Conservation (phyloP, 139 green algal species). For the Bryopsis sp. region DNA sequence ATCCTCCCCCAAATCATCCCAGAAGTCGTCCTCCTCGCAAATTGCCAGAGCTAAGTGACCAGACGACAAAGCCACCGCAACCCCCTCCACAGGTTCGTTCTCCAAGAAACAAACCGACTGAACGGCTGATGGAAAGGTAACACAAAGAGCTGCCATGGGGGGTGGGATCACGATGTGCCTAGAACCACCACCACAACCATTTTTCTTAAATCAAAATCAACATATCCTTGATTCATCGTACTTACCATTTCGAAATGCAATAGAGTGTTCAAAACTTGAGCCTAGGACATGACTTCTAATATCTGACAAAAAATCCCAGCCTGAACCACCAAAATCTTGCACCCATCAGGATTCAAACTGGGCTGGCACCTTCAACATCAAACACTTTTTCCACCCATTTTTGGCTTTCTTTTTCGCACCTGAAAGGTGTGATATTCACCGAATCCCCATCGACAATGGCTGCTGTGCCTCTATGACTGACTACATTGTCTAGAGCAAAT, state of each 20-base stretch:
- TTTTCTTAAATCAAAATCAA: constrained; percentile 10
- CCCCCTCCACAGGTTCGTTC: constrained; percentile 4
- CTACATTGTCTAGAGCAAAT: constrained; percentile 25
- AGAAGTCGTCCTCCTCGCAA: constrained; percentile 51
- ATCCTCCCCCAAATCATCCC: constrained; percentile 52
- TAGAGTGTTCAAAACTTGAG: too few relatives aligned
- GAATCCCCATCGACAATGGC: constrained; percentile 73
- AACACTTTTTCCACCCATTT: too few relatives aligned
- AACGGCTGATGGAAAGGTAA: constrained; percentile 27
- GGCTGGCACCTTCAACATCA: too few relatives aligned
- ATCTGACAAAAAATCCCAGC: too few relatives aligned
- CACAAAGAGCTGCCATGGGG: constrained; percentile 56
- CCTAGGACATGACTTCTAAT: too few relatives aligned
- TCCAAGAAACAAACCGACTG: constrained; percentile 20
- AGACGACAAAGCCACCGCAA: constrained; percentile 4
- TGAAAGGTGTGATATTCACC: constrained; percentile 73
- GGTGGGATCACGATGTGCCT: constrained; percentile 62
- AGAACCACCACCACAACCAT: background rate
- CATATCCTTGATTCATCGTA: background rate
- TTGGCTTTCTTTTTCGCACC: too few relatives aligned
- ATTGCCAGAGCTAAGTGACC: constrained; percentile 4
- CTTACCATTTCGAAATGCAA: too few relatives aligned
- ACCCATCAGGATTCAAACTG: too few relatives aligned
- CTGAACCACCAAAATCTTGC: too few relatives aligned
- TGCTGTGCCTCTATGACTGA: constrained; percentile 54